A percentile compares a stretch with the other conserved stretches of the same genome.
Conservation (phyloP, 176 grass and related monocot genomes). For the Oropetium thomaeum region DNA sequence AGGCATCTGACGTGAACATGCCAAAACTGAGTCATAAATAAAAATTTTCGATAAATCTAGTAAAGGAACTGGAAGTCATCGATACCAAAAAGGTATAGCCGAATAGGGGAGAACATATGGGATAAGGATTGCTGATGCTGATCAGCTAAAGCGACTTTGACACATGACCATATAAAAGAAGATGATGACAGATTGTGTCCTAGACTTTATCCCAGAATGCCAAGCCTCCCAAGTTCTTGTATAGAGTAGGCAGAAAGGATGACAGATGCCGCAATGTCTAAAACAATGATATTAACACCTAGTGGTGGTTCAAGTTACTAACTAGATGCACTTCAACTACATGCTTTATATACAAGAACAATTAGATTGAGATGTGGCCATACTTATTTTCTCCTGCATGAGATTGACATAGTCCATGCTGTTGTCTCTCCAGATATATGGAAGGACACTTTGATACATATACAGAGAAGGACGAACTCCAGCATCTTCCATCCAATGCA, state of each 20-base stretch:
- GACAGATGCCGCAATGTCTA: neutral
- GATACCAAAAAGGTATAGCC: neutral
- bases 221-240: neutral
- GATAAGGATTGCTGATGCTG: neutral
- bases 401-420: slow-evolving; percentile 64
- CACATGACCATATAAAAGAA: neutral
- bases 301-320: neutral
- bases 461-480: slow-evolving; percentile 59
- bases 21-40: slow-evolving; percentile 5
- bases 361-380: slow-evolving; percentile 16
- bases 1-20: slow-evolving; percentile 30
- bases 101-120: neutral
- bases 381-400: slow-evolving; percentile 86
- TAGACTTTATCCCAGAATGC: neutral
- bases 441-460: slow-evolving; percentile 77
- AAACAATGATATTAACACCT: neutral
- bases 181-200: neutral
- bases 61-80: neutral
- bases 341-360: neutral
- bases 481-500: slow-evolving; percentile 97
- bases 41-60: neutral
- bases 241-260: neutral
- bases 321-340: neutral
- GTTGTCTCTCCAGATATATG: slow-evolving; percentile 79
- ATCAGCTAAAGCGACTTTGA: neutral